Percentiles rank a stretch among this genome's conserved stretches.
These are phyloP conservation scores for Neckera pumila DNA, from an alignment of 225 moss, liverwort and hornwort genomes.

Conservation along the genomic window DNA sequence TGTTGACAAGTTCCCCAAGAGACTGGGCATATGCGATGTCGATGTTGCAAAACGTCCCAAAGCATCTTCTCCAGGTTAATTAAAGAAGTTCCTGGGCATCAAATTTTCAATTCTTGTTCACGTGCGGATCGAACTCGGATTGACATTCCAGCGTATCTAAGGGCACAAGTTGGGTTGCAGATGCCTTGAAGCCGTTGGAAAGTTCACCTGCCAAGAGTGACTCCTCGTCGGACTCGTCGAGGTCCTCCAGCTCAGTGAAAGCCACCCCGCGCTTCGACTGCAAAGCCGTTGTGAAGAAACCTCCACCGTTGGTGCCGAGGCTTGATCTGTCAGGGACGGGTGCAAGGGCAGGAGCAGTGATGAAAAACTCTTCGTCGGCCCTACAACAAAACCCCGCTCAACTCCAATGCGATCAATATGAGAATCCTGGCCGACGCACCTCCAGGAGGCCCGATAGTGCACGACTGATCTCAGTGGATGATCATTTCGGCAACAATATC, in stretches of 20 bases:
- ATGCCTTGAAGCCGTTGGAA: background rate
- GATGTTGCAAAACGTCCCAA: background rate
- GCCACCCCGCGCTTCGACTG: background rate
- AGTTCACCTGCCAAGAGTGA: background rate
- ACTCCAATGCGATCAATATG: background rate
- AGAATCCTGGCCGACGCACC: background rate
- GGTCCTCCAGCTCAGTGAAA: background rate
- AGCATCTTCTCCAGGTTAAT: background rate
- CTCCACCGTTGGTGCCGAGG: background rate
- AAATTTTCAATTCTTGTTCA: too few species aligned
- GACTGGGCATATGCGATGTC: background rate
- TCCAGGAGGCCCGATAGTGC: conserved; percentile 8
- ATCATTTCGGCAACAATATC: background rate
- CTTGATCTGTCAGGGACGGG: conserved; percentile 8
- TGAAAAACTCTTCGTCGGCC: background rate
- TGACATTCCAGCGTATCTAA: background rate
- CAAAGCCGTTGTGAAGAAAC: background rate
- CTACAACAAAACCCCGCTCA: background rate
- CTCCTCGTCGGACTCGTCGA: background rate
- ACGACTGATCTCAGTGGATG: conserved; percentile 13
- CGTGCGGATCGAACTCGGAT: too few species aligned
- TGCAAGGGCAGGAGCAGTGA: background rate
- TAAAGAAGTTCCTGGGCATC: background rate
- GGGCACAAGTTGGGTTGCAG: background rate
- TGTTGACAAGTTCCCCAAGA: background rate